phyloP scores from a whole-genome alignment of 73 alveolate genomes.

The Paramecium octaurelia region DNA sequence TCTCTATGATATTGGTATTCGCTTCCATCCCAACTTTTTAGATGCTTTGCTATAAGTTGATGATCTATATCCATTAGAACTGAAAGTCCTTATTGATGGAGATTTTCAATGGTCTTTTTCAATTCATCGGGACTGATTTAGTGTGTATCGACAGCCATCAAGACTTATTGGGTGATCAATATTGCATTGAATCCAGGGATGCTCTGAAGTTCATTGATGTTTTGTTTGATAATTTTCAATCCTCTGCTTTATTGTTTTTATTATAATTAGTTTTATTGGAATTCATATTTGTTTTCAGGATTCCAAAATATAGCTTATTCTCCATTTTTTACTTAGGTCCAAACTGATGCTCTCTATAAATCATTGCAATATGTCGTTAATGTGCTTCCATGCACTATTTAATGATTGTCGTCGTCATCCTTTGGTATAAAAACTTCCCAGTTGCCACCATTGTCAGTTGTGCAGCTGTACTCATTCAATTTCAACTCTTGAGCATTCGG shows the following conservation, averaged over 20 bases:
- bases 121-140: neutral
- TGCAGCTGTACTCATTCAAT: slow-evolving; percentile 65
- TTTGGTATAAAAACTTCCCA: slow-evolving; percentile 65
- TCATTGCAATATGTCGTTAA: slow-evolving; percentile 54
- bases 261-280: neutral
- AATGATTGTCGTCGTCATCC: slow-evolving; percentile 54
- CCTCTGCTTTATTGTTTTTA: neutral
- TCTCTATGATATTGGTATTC: slow-evolving; percentile 94
- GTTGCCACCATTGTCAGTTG: slow-evolving; percentile 65
- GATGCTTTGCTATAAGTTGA: slow-evolving; percentile 58
- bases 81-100: neutral
- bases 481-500: slow-evolving; percentile 86
- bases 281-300: slow-evolving; percentile 5
- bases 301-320: neutral
- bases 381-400: slow-evolving; percentile 65
- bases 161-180: neutral
- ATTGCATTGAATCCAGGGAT: neutral
- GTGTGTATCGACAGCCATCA: neutral
- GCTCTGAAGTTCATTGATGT: neutral
- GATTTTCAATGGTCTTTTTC: neutral
- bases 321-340: slow-evolving; percentile 62
- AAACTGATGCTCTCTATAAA: slow-evolving; percentile 76
- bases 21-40: slow-evolving; percentile 95
- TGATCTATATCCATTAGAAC: neutral
- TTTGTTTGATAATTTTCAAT: neutral